phyloP scores from a whole-genome alignment of 2,329 filamentous ascomycete species.

The Diplodia mutila region DNA sequence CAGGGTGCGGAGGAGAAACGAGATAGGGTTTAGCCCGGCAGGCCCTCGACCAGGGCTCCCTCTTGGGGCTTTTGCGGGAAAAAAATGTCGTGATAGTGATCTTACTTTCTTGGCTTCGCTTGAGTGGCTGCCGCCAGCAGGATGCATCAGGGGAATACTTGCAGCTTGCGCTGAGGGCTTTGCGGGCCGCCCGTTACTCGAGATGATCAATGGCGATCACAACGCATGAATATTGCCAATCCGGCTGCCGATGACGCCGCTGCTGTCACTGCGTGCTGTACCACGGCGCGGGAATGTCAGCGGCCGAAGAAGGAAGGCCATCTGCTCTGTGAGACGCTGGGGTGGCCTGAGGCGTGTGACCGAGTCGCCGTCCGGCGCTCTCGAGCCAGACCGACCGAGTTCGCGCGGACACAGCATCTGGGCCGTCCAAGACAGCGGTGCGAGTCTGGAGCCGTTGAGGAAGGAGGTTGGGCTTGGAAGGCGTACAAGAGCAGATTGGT shows the following conservation, averaged over 20 bases:
- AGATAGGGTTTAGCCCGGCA: constrained; percentile 9
- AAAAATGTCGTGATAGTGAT: constrained; percentile 23
- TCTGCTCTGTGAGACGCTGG: constrained; percentile 1
- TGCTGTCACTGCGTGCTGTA: constrained; percentile 24
- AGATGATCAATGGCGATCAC: constrained; percentile 41
- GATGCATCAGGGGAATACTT: constrained; percentile 37
- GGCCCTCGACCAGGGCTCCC: not conserved
- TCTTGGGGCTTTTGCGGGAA: constrained; percentile 18
- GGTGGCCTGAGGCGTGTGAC: constrained; percentile 1
- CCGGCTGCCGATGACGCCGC: constrained; percentile 18
- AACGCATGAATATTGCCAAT: constrained; percentile 39
- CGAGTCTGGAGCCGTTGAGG: constrained; percentile 5
- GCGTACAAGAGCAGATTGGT: constrained; percentile 22
- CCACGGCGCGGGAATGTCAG: constrained; percentile 16
- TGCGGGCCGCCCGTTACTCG: constrained; percentile 44
- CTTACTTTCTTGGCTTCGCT: constrained; percentile 19
- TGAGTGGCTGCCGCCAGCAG: constrained; percentile 13
- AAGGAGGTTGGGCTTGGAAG: constrained; percentile 20
- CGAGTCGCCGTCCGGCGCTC: not conserved
- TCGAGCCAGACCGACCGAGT: constrained; percentile 13
- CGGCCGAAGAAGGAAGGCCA: constrained; percentile 17
- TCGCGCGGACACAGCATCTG: constrained; percentile 20
- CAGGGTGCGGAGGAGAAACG: constrained; percentile 23
- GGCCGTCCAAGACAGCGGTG: constrained; percentile 17
- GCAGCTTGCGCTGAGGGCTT: constrained; percentile 44